Conservation (phyloP, 2,329 filamentous ascomycete genomes). For the Rosellinia necatrix region DNA sequence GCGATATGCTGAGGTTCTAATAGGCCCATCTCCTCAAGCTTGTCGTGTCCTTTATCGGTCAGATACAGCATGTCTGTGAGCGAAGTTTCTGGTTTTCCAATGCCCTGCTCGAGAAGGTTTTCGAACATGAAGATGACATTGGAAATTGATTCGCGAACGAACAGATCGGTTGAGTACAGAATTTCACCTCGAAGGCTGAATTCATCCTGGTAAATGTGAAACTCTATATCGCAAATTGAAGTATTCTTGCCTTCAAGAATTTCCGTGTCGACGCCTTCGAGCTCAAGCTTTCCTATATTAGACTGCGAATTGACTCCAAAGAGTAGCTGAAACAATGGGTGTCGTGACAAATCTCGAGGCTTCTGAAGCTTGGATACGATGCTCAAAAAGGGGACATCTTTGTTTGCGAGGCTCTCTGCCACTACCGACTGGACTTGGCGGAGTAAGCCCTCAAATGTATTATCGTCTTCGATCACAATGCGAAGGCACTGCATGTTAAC, state of each 20-base stretch:
- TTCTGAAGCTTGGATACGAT: conserved; percentile 16
- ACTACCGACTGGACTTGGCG: conserved; percentile 15
- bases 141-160: conserved; percentile 4
- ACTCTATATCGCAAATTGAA: conserved; percentile 18
- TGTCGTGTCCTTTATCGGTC: neutral
- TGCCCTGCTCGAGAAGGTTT: neutral
- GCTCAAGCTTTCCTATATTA: conserved; percentile 18
- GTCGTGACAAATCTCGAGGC: conserved; percentile 13
- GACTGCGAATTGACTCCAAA: conserved; percentile 18
- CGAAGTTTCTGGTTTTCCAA: neutral
- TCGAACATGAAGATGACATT: neutral
- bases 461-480: neutral
- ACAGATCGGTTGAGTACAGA: conserved; percentile 15
- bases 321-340: conserved; percentile 17
- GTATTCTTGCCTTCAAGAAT: neutral
- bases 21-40: neutral
- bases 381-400: conserved; percentile 20
- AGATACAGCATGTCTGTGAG: neutral
- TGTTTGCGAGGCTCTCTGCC: conserved; percentile 10
- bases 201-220: conserved; percentile 11
- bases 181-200: conserved; percentile 11
- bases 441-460: conserved; percentile 16
- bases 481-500: conserved; percentile 21
- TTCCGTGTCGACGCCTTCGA: conserved; percentile 14
- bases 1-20: neutral